These are phyloP conservation scores for Russula compacta DNA, from an alignment of 768 basidiomycete genomes.

Conservation along the genomic window DNA sequence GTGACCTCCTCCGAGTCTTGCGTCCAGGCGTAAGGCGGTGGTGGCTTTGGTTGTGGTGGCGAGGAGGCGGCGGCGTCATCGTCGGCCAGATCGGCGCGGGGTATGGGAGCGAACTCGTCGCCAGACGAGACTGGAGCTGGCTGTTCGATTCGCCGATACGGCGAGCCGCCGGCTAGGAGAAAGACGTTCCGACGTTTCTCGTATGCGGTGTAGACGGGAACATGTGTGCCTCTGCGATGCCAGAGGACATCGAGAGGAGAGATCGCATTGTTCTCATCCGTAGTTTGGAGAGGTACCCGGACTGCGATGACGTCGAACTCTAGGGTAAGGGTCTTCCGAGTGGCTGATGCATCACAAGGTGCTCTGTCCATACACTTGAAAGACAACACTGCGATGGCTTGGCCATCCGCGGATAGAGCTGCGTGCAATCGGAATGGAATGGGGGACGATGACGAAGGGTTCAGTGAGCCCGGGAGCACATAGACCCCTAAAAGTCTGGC, in stretches of 20 bases:
- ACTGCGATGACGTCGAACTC: slow-evolving; percentile 64
- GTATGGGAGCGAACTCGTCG: slow-evolving; percentile 64
- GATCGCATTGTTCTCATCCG: slow-evolving; percentile 27
- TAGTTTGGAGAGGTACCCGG: slow-evolving; percentile 38
- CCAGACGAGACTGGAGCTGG: slow-evolving; percentile 37
- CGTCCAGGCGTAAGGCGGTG: slow-evolving; percentile 87
- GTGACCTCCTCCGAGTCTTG: slow-evolving; percentile 80
- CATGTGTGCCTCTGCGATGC: slow-evolving; percentile 59
- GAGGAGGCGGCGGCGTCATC: slow-evolving; percentile 24
- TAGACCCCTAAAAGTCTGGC: slow-evolving; percentile 45
- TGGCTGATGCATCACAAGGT: neutral
- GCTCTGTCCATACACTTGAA: slow-evolving; percentile 35
- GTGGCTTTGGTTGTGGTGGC: slow-evolving; percentile 43
- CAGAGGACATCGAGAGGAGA: slow-evolving; percentile 48
- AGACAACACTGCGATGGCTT: slow-evolving; percentile 45
- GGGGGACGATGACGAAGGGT: slow-evolving; percentile 23
- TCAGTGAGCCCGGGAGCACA: slow-evolving; percentile 30
- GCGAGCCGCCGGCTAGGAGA: slow-evolving; percentile 49
- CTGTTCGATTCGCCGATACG: slow-evolving; percentile 38
- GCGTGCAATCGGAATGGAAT: slow-evolving; percentile 41
- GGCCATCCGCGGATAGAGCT: slow-evolving; percentile 29
- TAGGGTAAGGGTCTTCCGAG: slow-evolving; percentile 24
- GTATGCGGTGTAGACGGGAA: slow-evolving; percentile 54
- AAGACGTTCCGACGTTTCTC: slow-evolving; percentile 37
- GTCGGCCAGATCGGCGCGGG: slow-evolving; percentile 43